Conservation (phyloP, 805 yeast genomes). For the Saturnispora dispora region DNA sequence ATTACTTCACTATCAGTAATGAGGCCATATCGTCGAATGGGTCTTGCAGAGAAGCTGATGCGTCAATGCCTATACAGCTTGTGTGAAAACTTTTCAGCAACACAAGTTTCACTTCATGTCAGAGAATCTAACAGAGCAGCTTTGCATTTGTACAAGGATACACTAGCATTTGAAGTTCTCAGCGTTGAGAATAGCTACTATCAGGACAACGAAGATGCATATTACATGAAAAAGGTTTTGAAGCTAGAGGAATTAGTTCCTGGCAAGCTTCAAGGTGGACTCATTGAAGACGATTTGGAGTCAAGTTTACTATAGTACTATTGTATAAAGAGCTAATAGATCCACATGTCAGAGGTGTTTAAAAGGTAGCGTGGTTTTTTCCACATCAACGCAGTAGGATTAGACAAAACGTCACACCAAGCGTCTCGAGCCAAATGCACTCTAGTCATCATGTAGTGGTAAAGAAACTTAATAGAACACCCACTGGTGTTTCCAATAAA, state of each 20-base stretch:
- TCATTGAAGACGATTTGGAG: constrained; percentile 47
- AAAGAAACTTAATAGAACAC: not conserved
- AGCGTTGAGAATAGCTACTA: constrained; percentile 83
- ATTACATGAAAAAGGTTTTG: constrained; percentile 77
- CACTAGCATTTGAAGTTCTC: constrained; percentile 73
- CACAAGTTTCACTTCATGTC: constrained; percentile 85
- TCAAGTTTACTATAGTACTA: constrained; percentile 30
- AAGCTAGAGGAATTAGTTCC: constrained; percentile 55
- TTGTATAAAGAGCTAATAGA: not conserved
- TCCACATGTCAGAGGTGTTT: constrained; percentile 9
- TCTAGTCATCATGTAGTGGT: constrained; percentile 69
- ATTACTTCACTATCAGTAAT: constrained; percentile 88
- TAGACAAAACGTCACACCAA: constrained; percentile 24
- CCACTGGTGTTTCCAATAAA: not conserved
- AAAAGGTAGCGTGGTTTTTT: constrained; percentile 94
- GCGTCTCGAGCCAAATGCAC: constrained; percentile 99
- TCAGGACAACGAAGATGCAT: constrained; percentile 97
- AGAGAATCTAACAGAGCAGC: constrained; percentile 93
- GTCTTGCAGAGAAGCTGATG: constrained; percentile 88
- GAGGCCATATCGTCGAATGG: constrained; percentile 93
- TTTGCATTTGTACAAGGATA: constrained; percentile 78
- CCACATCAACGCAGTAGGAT: constrained; percentile 74
- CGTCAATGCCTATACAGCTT: constrained; percentile 67
- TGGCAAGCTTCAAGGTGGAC: constrained; percentile 40
- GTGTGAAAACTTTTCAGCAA: constrained; percentile 71